These are phyloP conservation scores for Crataegus laevigata DNA, from an alignment of 306 rosid species.

Conservation along the genomic window DNA sequence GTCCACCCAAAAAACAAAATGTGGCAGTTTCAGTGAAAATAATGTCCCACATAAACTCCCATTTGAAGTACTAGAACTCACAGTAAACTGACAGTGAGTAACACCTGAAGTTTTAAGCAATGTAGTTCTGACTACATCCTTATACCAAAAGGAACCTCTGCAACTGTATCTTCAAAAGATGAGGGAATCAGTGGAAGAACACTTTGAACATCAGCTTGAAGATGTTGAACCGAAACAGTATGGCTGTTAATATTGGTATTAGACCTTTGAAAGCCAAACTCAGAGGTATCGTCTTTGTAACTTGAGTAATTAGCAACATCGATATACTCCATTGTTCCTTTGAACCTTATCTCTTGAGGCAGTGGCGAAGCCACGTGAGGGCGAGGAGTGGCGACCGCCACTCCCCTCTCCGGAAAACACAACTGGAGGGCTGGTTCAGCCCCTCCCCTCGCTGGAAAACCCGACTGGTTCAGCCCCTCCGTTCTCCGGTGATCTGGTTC, in stretches of 20 bases:
- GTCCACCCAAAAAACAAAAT: slow-evolving; percentile 69
- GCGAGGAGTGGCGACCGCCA: no score
- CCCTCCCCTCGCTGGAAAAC: no score
- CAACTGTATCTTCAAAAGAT: slow-evolving; percentile 32
- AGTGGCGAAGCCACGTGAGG: no score
- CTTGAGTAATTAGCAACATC: slow-evolving; percentile 53
- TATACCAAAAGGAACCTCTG: slow-evolving; percentile 44
- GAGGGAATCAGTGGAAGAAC: slow-evolving; percentile 57
- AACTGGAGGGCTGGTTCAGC: no score
- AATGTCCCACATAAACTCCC: slow-evolving; percentile 35
- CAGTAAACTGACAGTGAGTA: slow-evolving; percentile 43
- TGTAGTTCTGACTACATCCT: slow-evolving; percentile 44
- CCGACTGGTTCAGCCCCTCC: no score
- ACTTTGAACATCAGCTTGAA: slow-evolving; percentile 61
- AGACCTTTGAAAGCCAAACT: slow-evolving; percentile 12
- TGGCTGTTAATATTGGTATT: slow-evolving; percentile 22
- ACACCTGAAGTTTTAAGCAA: slow-evolving; percentile 65
- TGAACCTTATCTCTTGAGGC: slow-evolving; percentile 40
- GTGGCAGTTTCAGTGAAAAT: slow-evolving; percentile 63
- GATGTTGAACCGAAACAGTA: slow-evolving; percentile 31
- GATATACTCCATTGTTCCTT: slow-evolving; percentile 50
- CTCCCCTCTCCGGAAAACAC: no score
- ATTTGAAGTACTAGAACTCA: slow-evolving; percentile 45
- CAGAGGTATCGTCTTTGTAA: slow-evolving; percentile 29
- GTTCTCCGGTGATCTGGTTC: no score